Evolutionary conservation across 2,329 filamentous ascomycete genomes (phyloP).

Genomic region (Arachnomyces sp.): DNA sequence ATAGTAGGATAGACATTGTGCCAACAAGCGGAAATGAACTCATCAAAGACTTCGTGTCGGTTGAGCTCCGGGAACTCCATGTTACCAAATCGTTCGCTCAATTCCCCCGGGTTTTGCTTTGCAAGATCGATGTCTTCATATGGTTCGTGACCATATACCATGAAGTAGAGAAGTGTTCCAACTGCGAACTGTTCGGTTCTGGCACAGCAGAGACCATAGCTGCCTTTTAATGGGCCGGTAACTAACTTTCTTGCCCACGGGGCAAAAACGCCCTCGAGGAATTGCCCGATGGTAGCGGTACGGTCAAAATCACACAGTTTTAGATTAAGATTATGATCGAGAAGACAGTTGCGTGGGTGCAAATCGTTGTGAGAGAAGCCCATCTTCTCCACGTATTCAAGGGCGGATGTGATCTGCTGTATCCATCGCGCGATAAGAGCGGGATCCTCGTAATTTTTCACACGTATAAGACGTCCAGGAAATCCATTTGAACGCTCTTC

Average conservation of each 20-base stretch:
- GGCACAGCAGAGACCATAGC: conserved; percentile 15
- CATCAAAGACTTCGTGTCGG: conserved; percentile 12
- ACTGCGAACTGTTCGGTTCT: conserved; percentile 17
- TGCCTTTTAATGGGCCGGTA: conserved; percentile 12
- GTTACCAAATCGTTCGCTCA: conserved; percentile 10
- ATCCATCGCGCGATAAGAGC: conserved; percentile 14
- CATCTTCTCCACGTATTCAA: conserved; percentile 14
- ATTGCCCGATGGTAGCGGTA: conserved; percentile 14
- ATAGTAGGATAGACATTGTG: conserved; percentile 17
- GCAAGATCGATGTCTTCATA: conserved; percentile 6
- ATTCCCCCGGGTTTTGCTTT: conserved; percentile 2
- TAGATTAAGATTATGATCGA: conserved; percentile 10
- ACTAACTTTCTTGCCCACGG: conserved; percentile 11
- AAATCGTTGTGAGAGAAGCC: conserved; percentile 13
- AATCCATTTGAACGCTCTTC: conserved; percentile 6
- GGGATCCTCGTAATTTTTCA: conserved; percentile 14
- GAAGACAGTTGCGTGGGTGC: conserved; percentile 10
- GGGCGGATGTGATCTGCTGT: conserved; percentile 13
- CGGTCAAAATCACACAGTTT: conserved; percentile 13
- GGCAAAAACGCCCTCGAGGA: conserved; percentile 9
- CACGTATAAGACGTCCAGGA: conserved; percentile 7
- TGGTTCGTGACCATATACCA: conserved; percentile 17
- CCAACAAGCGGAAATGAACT: conserved; percentile 15
- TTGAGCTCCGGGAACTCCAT: conserved; percentile 15
- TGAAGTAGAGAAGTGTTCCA: conserved; percentile 15